Conservation (phyloP, 129 eudicot species). For the Dittrichia graveolens region DNA sequence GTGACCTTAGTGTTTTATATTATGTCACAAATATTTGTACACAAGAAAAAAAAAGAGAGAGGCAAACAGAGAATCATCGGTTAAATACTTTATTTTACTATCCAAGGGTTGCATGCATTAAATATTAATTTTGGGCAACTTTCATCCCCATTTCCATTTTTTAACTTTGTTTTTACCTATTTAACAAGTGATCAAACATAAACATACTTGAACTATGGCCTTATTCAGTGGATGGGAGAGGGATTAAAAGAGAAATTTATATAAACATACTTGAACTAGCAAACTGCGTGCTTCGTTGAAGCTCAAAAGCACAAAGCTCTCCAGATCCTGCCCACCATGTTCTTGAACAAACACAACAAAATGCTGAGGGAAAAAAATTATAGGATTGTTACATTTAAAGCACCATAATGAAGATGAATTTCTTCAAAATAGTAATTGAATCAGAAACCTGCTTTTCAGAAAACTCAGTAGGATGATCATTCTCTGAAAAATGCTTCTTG, state of each 20-base stretch:
- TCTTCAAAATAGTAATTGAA: constrained; percentile 12
- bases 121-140: no score
- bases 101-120: no score
- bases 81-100: no score
- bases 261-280: constrained; percentile 67
- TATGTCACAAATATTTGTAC: no score
- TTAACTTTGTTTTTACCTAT: not conserved
- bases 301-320: constrained; percentile 84
- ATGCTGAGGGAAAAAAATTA: constrained; percentile 43
- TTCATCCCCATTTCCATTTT: not conserved
- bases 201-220: no score
- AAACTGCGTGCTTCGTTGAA: constrained; percentile 87
- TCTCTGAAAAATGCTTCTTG: constrained; percentile 71
- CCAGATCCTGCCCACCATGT: constrained; percentile 95
- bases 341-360: constrained; percentile 91
- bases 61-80: no score
- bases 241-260: not conserved
- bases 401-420: not conserved
- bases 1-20: no score
- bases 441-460: constrained; percentile 77
- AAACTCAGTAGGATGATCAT: constrained; percentile 84
- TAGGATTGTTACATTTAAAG: constrained; percentile 20
- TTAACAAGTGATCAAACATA: not conserved
- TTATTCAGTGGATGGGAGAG: not conserved
- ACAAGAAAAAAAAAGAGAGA: no score